Evolutionary conservation across 257 asterid species (phyloP).

Genomic region (Nicotiana benthamiana): DNA sequence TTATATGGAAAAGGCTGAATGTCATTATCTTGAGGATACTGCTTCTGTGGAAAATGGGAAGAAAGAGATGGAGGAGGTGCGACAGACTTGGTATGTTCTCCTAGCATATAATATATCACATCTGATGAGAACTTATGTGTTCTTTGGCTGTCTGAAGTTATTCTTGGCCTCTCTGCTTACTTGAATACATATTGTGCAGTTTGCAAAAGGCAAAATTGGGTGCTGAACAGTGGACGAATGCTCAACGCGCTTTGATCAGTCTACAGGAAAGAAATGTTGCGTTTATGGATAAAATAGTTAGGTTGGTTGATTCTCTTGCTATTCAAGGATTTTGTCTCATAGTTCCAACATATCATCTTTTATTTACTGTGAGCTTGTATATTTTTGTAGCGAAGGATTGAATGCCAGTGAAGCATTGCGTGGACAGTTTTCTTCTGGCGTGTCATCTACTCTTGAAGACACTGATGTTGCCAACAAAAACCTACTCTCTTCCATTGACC

Average conservation of each 20-base stretch:
- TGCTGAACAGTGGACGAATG: constrained; percentile 74
- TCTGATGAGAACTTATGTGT: not conserved
- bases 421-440: constrained; percentile 59
- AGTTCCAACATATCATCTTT: not conserved
- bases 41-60: constrained; percentile 64
- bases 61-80: constrained; percentile 55
- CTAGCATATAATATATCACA: not conserved
- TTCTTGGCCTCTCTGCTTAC: not conserved
- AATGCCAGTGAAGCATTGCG: constrained; percentile 65
- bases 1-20: constrained; percentile 55
- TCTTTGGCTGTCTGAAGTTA: not conserved
- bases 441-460: constrained; percentile 64
- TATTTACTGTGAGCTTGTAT: constrained; percentile 1
- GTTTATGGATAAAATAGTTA: constrained; percentile 59
- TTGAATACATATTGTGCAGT: constrained; percentile 30
- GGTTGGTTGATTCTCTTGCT: constrained; percentile 32
- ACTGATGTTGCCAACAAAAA: constrained; percentile 74
- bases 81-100: constrained; percentile 61
- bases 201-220: constrained; percentile 81
- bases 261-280: constrained; percentile 70
- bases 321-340: not conserved
- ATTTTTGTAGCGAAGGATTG: constrained; percentile 60
- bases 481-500: constrained; percentile 71
- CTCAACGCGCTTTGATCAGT: constrained; percentile 65
- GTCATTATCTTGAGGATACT: constrained; percentile 62